phyloP scores from a whole-genome alignment of 495 filamentous ascomycete species.

The Penicillium salamii region DNA sequence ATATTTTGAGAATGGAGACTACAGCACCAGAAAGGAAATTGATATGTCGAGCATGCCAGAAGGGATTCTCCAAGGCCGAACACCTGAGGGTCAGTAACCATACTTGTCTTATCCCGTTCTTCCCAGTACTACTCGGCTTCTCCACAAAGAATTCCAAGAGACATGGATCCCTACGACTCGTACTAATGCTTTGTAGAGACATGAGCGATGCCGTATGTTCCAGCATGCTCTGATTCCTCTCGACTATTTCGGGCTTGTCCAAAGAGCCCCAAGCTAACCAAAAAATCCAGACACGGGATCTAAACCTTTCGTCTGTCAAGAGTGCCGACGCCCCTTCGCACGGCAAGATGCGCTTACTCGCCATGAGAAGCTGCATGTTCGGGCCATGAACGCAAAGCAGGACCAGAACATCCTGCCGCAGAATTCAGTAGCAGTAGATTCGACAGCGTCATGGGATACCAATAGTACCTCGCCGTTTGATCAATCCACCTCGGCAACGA shows the following conservation, averaged over 20 bases:
- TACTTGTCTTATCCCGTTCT: no score
- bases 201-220: slow-evolving; percentile 47
- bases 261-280: slow-evolving; percentile 15
- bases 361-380: slow-evolving; percentile 46
- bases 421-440: slow-evolving; percentile 22
- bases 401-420: slow-evolving; percentile 17
- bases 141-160: slow-evolving; percentile 12
- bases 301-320: slow-evolving; percentile 44
- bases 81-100: slow-evolving; percentile 39
- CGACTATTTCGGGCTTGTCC: background rate
- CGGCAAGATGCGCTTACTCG: slow-evolving; percentile 48
- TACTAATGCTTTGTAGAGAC: slow-evolving; percentile 37
- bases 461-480: slow-evolving; percentile 21
- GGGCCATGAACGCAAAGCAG: slow-evolving; percentile 27
- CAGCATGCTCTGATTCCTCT: background rate
- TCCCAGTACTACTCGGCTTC: background rate
- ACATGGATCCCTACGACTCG: slow-evolving; percentile 6
- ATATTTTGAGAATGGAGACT: slow-evolving; percentile 17
- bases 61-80: slow-evolving; percentile 45
- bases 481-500: slow-evolving; percentile 23
- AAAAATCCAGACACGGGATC: slow-evolving; percentile 42
- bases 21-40: slow-evolving; percentile 30
- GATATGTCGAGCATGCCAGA: slow-evolving; percentile 42
- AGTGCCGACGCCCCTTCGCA: slow-evolving; percentile 43
- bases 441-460: slow-evolving; percentile 27